These are phyloP conservation scores for Pinus albicaulis DNA, from an alignment of 75 land plant genomes.

Conservation along the genomic window DNA sequence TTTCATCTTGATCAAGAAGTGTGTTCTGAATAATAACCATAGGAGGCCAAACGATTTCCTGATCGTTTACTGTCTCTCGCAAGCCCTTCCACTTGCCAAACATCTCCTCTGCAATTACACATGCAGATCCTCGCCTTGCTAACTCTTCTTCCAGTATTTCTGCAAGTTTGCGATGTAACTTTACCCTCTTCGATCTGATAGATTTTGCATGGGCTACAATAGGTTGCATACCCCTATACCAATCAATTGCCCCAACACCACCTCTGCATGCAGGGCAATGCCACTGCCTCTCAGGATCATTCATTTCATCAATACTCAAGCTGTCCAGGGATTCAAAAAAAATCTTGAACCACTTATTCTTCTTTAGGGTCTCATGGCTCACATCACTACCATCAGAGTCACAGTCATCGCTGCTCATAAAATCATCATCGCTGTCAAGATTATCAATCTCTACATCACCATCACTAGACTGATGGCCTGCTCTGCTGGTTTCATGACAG, in stretches of 20 bases:
- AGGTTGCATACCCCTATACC: slow-evolving; percentile 85
- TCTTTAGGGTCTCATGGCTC: slow-evolving; percentile 70
- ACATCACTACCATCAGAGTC: slow-evolving; percentile 62
- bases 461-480: slow-evolving; percentile 8
- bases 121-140: slow-evolving; percentile 46
- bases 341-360: slow-evolving; percentile 58
- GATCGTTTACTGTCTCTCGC: slow-evolving; percentile 28
- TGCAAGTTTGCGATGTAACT: slow-evolving; percentile 70
- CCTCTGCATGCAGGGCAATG: slow-evolving; percentile 92
- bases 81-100: slow-evolving; percentile 90
- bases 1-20: slow-evolving; percentile 47
- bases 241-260: slow-evolving; percentile 94
- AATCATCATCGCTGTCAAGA: slow-evolving; percentile 56
- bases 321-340: slow-evolving; percentile 66
- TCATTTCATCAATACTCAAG: slow-evolving; percentile 53
- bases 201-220: slow-evolving; percentile 86
- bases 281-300: slow-evolving; percentile 85
- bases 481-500: slow-evolving; percentile 3
- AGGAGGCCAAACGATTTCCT: slow-evolving; percentile 86
- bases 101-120: slow-evolving; percentile 33
- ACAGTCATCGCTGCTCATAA: slow-evolving; percentile 52
- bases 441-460: slow-evolving; percentile 42
- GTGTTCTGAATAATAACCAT: slow-evolving; percentile 85
- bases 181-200: slow-evolving; percentile 61
- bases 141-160: slow-evolving; percentile 79